Percentiles rank a stretch among this genome's conserved stretches.
Conservation (phyloP, 1,284 basidiomycete genomes). For the Trichosporon sp. region DNA sequence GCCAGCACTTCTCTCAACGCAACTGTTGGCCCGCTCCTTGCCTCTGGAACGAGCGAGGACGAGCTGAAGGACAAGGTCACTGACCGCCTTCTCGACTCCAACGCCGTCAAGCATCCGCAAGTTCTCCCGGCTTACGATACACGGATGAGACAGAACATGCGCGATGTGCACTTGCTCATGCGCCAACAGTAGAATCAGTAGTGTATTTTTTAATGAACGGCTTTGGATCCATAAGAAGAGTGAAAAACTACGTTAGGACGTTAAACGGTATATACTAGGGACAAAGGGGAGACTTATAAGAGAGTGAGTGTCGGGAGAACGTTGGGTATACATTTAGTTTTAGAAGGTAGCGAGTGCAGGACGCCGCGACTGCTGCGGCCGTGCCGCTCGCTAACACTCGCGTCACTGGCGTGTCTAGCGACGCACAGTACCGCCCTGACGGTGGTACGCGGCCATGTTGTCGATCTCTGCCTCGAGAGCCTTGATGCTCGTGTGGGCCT, state of each 20-base stretch:
- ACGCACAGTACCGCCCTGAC: constrained; percentile 53
- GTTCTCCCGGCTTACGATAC: background rate
- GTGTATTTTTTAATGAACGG: too few species aligned
- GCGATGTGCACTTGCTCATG: background rate
- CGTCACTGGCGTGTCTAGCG: constrained; percentile 28
- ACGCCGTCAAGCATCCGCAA: background rate
- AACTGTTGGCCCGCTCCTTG: background rate
- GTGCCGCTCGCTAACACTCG: too few species aligned
- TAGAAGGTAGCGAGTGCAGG: too few species aligned
- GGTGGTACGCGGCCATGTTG: constrained; percentile 80
- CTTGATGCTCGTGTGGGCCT: constrained; percentile 89
- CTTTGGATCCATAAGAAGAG: background rate
- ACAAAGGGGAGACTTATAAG: constrained; percentile 5
- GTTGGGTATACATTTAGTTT: background rate
- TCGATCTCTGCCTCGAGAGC: constrained; percentile 84
- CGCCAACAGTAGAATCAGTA: background rate
- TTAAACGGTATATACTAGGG: constrained; percentile 14
- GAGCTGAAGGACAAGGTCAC: background rate
- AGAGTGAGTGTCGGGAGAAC: background rate
- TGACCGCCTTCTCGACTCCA: background rate
- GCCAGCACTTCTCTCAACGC: background rate
- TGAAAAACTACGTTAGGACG: constrained; percentile 3
- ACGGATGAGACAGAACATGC: background rate
- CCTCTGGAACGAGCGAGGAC: background rate
- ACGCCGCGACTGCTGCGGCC: too few species aligned